Base-by-base conservation (phyloP, 495 filamentous ascomycete species). In the Penicillium tannophilum region DNA sequence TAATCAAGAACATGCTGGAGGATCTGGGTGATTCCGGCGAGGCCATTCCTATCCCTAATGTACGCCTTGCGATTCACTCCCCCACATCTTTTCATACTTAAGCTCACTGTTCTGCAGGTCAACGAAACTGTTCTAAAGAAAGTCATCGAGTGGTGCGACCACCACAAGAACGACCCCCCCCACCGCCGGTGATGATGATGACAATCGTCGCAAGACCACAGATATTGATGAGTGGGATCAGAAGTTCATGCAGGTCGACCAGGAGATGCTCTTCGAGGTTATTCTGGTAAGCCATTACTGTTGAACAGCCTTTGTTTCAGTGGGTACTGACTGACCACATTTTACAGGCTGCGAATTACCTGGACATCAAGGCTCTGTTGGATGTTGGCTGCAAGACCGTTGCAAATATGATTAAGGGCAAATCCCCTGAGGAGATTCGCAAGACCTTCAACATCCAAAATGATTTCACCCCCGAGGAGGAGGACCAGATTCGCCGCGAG, bases 191-290 rank as follows among this genome's bases (percentile, higher is more conserved):
- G 94, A 98, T 53, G 93, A 98, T 59, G 88, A 92, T 63, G 94
- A 98, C 69, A 89, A 84, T 39, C 90, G 95, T 61, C 97, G 97
- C 82, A 96, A 97, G 85, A 95, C 92, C 0, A 97, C 94, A 20
- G 94, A 98, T 52, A 98, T 98, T 66, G 94, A 97, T 42, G 94
- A 98, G 77, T 98, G 94, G 94, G 94, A 98, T 65, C 94, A 97
- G 74, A 98, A 98, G 73, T 98, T 97, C 73, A 98, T 98, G 94
- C 94, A 98, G 76, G 94, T 98, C 9, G 94, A 98, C 70, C 94
- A 98, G 70, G 94, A 98, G 77, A 97, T 98, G 94, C 84, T 98
- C 1, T 98, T 98, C 61, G 94, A 98, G 80, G 98, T 98, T 69
- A 98, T 98, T 61, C 80, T 98, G 30, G 92, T 96, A 84, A 51